Base-by-base conservation (phyloP, 2,329 filamentous ascomycete species). In the Xylaria sp. region DNA sequence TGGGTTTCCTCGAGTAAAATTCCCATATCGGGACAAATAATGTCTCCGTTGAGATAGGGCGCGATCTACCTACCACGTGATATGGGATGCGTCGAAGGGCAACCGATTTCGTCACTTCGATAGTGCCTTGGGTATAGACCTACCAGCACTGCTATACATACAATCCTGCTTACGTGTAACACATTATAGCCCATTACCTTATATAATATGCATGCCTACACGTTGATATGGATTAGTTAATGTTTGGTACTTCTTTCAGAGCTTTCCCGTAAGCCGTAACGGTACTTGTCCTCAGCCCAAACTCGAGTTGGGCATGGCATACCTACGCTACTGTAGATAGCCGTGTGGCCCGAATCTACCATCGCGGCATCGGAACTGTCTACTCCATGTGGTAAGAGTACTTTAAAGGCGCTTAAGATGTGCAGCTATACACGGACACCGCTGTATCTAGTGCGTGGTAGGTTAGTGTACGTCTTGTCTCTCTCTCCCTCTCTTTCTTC, bases 1-100 rank as follows among this genome's bases (percentile, higher is more conserved):
- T 19, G 47, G 47, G 19, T 3, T 54, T 67, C 21, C 60, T 71
- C 69, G 69, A 69, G 55, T 69, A 71, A 71, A 69, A 64, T 69
- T 67, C 45, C 69, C 69, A 27, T 27, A 59, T 71, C 45, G 55
- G 67, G 66, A 54, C 42, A 51, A 34, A 55, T 21, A 45, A 39
- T 69, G 56, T 50, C 63, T 42, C 39, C 30, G 55, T 67, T 58
- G 39, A 65, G 65, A 69, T 64, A 62, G 57, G 58, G n/a, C 57
- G 50, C 48, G 47, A 65, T 56, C 36, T 59, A 17, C 19, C 12
- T 61, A 32, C 17, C 61, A 61, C 50, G 55, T 56, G 55, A 64
- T 62, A 42, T 58, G 36, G 45, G 32, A 59, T 62, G 62, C 57
- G 51, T 64, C 47, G 34, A 60, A 63, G 24, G 42, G 36, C 24